Evolutionary conservation across 768 basidiomycete genomes (phyloP).

Genomic region (Russula brevipes): DNA sequence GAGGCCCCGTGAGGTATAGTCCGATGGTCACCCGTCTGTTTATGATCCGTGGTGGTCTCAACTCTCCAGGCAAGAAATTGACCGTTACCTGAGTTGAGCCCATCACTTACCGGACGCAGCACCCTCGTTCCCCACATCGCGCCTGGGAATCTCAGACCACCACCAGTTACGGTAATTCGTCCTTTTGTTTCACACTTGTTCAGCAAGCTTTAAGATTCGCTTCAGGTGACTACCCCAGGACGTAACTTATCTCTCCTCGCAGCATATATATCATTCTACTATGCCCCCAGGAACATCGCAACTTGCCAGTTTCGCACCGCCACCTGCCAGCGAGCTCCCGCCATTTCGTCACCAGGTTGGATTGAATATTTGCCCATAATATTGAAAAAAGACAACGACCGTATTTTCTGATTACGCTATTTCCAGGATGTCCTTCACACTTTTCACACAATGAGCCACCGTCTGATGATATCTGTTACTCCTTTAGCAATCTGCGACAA

Average conservation of each 20-base stretch:
- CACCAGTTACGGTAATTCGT: neutral
- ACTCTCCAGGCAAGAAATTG: neutral
- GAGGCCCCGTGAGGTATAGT: neutral
- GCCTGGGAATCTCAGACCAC: neutral
- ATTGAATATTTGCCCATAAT: too few relatives aligned
- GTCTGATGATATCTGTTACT: neutral
- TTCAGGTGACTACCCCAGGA: neutral
- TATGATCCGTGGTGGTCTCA: neutral
- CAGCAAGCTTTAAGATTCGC: neutral
- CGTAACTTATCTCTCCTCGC: neutral
- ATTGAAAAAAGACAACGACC: too few relatives aligned
- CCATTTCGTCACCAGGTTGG: too few relatives aligned
- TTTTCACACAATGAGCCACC: too few relatives aligned
- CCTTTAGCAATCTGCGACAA: neutral
- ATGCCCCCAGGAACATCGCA: too few relatives aligned
- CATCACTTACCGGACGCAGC: too few relatives aligned
- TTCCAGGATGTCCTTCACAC: too few relatives aligned
- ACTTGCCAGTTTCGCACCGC: neutral
- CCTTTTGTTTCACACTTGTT: neutral
- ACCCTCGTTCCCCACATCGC: neutral
- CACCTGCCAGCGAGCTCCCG: neutral
- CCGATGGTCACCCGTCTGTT: neutral
- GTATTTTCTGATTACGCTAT: too few relatives aligned
- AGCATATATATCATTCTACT: neutral
- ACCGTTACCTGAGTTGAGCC: too few relatives aligned